Base-by-base conservation (phyloP, 2,329 filamentous ascomycete species). In the Teratosphaeria zuluensis region DNA sequence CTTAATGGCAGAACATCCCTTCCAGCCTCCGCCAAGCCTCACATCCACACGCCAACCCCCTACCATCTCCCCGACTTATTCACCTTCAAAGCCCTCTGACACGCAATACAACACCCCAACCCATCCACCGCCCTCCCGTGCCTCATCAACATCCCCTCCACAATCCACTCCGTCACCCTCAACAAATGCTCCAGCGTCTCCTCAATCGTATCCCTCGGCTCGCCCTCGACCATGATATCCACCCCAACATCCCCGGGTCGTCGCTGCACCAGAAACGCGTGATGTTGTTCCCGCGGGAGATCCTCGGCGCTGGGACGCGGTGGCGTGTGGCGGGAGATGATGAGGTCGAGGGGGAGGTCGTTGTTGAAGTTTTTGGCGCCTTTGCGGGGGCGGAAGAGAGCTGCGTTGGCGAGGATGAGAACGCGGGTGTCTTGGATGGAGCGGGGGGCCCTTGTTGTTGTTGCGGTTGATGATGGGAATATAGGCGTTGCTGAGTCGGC, bases 361-460 rank as follows among this genome's bases (percentile, higher is more conserved):
- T 51, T 24, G 9, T 42, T 42, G 12, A 12, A 42, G 35, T 42
- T 42, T 5, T 16, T 12, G 12, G 32, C 35, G 12, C 14, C n/a
- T 21, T 30, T 51, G 21, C 58, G 53, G 2, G 60, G 60, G 21
- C 53, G 56, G 21, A 61, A 32, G 35, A 61, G 48, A 6, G n/a
- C 33, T 12, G 57, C 60, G 54, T 61, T 61, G 42, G 42, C 60
- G n/a, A 61, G 60, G 52, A 61, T 61, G 11, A 59, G 55, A 16
- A 51, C 51, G 46, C 58, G 60, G 21, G 46, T 55, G 21, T 59
- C 60, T 30, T 57, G 56, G 55, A 59, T 51, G 31, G 52, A 57
- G 48, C 60, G 46, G 9, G 19, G 38, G 19, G 55, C 31, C 33
- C 12, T 12, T 14, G 12, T 16, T 42, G 35, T 38, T 42, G 35